phyloP scores from a whole-genome alignment of 2,329 filamentous ascomycete genomes.

The Fusarium nurragi region DNA sequence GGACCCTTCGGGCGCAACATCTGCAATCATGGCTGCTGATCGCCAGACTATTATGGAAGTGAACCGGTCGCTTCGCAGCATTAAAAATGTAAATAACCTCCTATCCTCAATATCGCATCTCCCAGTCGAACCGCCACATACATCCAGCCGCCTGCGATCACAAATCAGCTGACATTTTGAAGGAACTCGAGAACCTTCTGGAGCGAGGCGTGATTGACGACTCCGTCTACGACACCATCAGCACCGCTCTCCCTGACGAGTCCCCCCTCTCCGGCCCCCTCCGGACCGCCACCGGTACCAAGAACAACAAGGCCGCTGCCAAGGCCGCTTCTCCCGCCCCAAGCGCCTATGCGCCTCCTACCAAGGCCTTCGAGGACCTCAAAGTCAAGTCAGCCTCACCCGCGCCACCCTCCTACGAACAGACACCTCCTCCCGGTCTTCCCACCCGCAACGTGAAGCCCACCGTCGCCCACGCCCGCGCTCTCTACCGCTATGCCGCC shows the following conservation, averaged over 20 bases:
- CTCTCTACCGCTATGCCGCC: conserved; percentile 84
- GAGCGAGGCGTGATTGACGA: conserved; percentile 83
- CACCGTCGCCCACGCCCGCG: conserved; percentile 77
- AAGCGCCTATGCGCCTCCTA: conserved; percentile 46
- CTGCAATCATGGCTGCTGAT: conserved; percentile 57
- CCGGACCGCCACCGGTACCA: conserved; percentile 51
- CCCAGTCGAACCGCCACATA: background rate
- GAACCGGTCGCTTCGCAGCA: conserved; percentile 86
- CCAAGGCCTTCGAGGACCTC: conserved; percentile 56
- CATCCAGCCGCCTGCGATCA: background rate
- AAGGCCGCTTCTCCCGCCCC: conserved; percentile 45
- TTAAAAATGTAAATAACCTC: conserved; percentile 74
- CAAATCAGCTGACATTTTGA: conserved; percentile 13
- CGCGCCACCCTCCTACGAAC: conserved; percentile 62
- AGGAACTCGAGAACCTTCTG: conserved; percentile 92
- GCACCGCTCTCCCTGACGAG: conserved; percentile 77
- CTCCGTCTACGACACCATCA: conserved; percentile 78
- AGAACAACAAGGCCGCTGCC: conserved; percentile 47
- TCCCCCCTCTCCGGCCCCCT: conserved; percentile 64
- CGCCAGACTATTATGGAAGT: conserved; percentile 72
- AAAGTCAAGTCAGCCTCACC: conserved; percentile 49
- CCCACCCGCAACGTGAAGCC: conserved; percentile 59
- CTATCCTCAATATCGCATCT: background rate
- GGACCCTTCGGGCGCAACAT: conserved; percentile 15
- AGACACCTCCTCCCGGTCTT: conserved; percentile 56